These are phyloP conservation scores for Globisporangium orthogonon DNA, from an alignment of 352 stramenopile species.

Conservation along the genomic window DNA sequence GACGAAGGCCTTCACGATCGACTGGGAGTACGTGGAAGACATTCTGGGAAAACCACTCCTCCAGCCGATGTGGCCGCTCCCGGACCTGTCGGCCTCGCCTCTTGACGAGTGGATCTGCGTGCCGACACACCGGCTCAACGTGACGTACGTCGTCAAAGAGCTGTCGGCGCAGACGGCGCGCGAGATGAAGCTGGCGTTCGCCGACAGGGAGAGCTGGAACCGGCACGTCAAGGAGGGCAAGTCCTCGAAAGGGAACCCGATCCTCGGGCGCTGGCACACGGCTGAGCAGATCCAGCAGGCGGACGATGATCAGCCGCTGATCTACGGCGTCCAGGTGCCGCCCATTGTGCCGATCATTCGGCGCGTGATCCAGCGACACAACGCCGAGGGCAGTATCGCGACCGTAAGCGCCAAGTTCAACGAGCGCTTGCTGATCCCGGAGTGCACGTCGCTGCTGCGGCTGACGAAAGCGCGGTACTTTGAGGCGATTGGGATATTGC, in stretches of 20 bases:
- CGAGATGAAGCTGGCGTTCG: conserved; percentile 37
- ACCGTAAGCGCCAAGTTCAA: conserved; percentile 61
- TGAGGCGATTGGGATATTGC: conserved; percentile 76
- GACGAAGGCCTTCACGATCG: conserved; percentile 18
- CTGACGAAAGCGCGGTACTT: conserved; percentile 71
- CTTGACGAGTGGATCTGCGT: conserved; percentile 69
- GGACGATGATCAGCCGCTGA: conserved; percentile 44
- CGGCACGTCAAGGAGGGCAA: conserved; percentile 58
- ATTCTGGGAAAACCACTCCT: conserved; percentile 62
- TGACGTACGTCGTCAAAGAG: conserved; percentile 54
- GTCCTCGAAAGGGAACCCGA: conserved; percentile 61
- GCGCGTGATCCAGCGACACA: conserved; percentile 73
- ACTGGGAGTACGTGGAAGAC: conserved; percentile 62
- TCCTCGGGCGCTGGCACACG: conserved; percentile 72
- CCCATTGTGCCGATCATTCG: conserved; percentile 78
- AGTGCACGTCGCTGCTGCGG: conserved; percentile 59
- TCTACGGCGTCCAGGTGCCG: conserved; percentile 69
- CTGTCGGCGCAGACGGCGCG: conserved; percentile 36
- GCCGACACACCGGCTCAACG: conserved; percentile 58
- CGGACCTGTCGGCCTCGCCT: conserved; percentile 13
- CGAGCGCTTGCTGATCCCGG: conserved; percentile 65
- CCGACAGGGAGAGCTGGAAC: conserved; percentile 38
- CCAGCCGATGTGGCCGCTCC: conserved; percentile 60
- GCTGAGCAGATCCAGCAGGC: conserved; percentile 53
- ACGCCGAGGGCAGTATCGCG: conserved; percentile 50